Percentiles rank a stretch among this genome's conserved stretches.
phyloP scores from a whole-genome alignment of 2,329 filamentous ascomycete genomes.

The Fusarium sterilihyphosum region DNA sequence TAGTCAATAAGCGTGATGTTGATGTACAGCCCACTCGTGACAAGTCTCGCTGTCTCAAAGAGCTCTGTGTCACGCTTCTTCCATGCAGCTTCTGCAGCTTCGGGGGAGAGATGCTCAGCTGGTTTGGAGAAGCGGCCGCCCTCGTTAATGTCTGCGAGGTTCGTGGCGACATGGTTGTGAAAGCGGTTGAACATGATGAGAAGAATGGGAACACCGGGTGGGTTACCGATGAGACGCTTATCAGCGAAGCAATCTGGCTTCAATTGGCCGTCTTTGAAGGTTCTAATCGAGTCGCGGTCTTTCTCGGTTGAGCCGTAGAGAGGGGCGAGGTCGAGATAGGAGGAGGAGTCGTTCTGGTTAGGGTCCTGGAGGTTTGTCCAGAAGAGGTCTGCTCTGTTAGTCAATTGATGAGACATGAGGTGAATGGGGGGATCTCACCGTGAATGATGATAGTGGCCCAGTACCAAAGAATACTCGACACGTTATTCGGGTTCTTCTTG shows the following conservation, averaged over 20 bases:
- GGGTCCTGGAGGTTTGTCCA: slow-evolving; percentile 72
- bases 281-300: slow-evolving; percentile 73
- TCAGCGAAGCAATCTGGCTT: slow-evolving; percentile 80
- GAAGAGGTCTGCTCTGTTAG: slow-evolving; percentile 65
- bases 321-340: slow-evolving; percentile 76
- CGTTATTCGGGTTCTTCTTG: slow-evolving; percentile 73
- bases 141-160: slow-evolving; percentile 88
- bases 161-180: slow-evolving; percentile 86
- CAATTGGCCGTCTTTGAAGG: slow-evolving; percentile 75
- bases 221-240: slow-evolving; percentile 74
- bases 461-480: slow-evolving; percentile 77
- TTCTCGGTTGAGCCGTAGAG: slow-evolving; percentile 76
- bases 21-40: slow-evolving; percentile 79
- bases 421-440: slow-evolving; percentile 51
- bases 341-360: slow-evolving; percentile 72
- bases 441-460: slow-evolving; percentile 80
- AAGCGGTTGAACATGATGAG: slow-evolving; percentile 85
- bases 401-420: rapidly evolving
- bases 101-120: slow-evolving; percentile 56
- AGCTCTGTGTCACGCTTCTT: slow-evolving; percentile 79
- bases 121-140: slow-evolving; percentile 79
- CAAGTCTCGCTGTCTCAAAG: slow-evolving; percentile 81
- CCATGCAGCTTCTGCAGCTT: slow-evolving; percentile 64
- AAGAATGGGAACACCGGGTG: slow-evolving; percentile 75
- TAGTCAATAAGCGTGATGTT: slow-evolving; percentile 84